phyloP scores from a whole-genome alignment of 768 basidiomycete genomes.

The Termitomyces eurrhizus region DNA sequence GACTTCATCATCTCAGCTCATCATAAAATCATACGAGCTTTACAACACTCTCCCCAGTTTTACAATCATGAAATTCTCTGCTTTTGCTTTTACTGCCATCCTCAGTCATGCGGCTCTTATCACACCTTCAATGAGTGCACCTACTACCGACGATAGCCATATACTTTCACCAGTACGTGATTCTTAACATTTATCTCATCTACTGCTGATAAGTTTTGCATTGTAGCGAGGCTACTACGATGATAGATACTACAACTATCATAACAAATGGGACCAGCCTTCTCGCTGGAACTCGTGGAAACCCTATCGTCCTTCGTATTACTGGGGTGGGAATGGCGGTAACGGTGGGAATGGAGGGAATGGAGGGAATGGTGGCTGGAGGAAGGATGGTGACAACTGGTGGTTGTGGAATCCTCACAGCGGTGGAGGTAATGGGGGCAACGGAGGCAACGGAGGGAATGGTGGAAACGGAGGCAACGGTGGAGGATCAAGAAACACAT shows the following conservation, averaged over 20 bases:
- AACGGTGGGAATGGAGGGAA: not conserved
- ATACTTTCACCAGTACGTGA: not conserved
- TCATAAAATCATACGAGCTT: not conserved
- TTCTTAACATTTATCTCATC: not conserved
- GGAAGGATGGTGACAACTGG: not conserved
- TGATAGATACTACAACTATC: not conserved
- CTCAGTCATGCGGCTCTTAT: not conserved
- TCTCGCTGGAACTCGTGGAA: not conserved
- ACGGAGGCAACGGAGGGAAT: constrained; percentile 3
- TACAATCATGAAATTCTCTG: not conserved
- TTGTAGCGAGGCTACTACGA: not conserved
- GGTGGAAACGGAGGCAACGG: not conserved
- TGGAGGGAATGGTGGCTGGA: not conserved
- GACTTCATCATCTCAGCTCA: not conserved
- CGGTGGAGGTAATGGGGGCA: not conserved
- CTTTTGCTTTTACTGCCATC: not conserved
- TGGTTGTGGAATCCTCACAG: not conserved
- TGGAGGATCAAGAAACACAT: not conserved
- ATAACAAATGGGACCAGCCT: not conserved
- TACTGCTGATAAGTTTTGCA: not conserved
- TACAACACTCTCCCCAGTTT: not conserved
- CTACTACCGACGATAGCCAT: not conserved
- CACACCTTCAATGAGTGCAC: not conserved
- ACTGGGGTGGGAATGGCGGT: not conserved
- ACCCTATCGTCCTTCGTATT: not conserved